Evolutionary conservation across 192 early-diverging fungal species (phyloP).

Genomic region (Podila verticillata): DNA sequence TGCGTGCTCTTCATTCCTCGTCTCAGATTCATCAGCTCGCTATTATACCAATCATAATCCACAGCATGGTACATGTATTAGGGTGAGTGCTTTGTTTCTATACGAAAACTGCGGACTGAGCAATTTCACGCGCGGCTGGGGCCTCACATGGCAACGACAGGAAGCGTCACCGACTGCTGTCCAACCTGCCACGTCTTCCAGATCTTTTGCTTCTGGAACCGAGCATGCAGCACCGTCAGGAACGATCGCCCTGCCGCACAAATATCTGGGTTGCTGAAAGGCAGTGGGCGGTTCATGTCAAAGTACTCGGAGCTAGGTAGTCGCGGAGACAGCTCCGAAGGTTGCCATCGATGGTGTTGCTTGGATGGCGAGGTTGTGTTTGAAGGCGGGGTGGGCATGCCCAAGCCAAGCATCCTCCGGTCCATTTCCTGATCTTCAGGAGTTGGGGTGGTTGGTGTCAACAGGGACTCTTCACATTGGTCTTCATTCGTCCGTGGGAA

Average conservation of each 20-base stretch:
- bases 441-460: too few species aligned
- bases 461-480: too few species aligned
- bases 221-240: conserved; percentile 16
- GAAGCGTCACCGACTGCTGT: conserved; percentile 26
- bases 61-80: too few species aligned
- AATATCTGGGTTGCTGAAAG: conserved; percentile 29
- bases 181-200: conserved; percentile 37
- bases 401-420: too few species aligned
- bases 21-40: too few species aligned
- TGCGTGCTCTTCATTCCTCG: too few species aligned
- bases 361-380: background rate
- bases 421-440: too few species aligned
- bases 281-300: conserved; percentile 14
- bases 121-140: too few species aligned
- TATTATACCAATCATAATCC: too few species aligned
- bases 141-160: conserved; percentile 25
- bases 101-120: too few species aligned
- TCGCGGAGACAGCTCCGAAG: background rate
- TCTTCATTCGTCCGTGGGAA: background rate
- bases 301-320: conserved; percentile 17
- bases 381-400: too few species aligned
- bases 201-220: conserved; percentile 15
- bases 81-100: too few species aligned
- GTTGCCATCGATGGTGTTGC: background rate
- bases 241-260: conserved; percentile 25